Conservation (phyloP, 2,329 filamentous ascomycete genomes). For the Tolypocladium tropicale region DNA sequence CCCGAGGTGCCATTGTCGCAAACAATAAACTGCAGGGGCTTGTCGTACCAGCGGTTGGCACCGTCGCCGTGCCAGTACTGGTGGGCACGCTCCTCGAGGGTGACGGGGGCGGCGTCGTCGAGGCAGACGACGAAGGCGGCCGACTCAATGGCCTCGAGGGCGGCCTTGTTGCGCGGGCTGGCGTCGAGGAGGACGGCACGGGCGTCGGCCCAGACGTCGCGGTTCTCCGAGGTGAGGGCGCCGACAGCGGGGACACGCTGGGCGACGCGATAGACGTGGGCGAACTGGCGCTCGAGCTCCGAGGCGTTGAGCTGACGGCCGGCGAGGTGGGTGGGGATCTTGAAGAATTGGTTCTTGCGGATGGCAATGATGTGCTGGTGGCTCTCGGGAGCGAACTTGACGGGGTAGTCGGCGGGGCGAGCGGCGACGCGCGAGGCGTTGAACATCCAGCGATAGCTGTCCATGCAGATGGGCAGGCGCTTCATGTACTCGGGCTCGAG, state of each 20-base stretch:
- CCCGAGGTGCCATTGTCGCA: slow-evolving; percentile 97
- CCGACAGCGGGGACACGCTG: slow-evolving; percentile 67
- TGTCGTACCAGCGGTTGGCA: slow-evolving; percentile 93
- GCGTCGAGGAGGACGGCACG: slow-evolving; percentile 65
- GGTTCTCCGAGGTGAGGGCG: slow-evolving; percentile 80
- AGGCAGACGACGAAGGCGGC: slow-evolving; percentile 87
- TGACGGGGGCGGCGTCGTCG: slow-evolving; percentile 83
- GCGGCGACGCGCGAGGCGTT: slow-evolving; percentile 81
- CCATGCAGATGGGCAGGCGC: slow-evolving; percentile 94
- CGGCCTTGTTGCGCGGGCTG: slow-evolving; percentile 67
- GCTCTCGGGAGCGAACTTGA: slow-evolving; percentile 65
- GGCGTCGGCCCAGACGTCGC: slow-evolving; percentile 84
- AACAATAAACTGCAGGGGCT: slow-evolving; percentile 94
- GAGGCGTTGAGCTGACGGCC: slow-evolving; percentile 79
- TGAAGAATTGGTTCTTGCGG: slow-evolving; percentile 97
- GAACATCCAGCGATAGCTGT: slow-evolving; percentile 99
- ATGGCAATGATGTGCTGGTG: slow-evolving; percentile 85
- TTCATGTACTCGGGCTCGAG: slow-evolving; percentile 99
- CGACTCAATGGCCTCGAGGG: slow-evolving; percentile 75
- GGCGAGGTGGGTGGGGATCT: slow-evolving; percentile 69
- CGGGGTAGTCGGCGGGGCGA: slow-evolving; percentile 68
- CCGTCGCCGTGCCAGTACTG: slow-evolving; percentile 99
- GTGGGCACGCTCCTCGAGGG: slow-evolving; percentile 87
- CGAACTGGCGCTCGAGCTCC: slow-evolving; percentile 87
- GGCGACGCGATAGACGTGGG: slow-evolving; percentile 67